Conservation (phyloP, 768 basidiomycete genomes). For the Dioszegia aurantiaca region DNA sequence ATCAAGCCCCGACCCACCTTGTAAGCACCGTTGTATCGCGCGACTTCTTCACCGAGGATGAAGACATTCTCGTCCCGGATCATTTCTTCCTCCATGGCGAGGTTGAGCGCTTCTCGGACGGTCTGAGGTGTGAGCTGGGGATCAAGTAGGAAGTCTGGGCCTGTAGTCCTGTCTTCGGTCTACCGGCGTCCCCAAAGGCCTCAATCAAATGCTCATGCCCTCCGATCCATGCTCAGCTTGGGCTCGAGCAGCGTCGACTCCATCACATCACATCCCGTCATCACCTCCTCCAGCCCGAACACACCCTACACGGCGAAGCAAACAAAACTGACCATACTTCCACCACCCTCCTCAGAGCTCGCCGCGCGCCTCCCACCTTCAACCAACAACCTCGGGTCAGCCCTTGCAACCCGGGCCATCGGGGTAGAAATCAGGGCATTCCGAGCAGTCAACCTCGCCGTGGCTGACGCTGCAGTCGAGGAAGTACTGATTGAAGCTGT, state of each 20-base stretch:
- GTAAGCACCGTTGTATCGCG: slow-evolving; percentile 74
- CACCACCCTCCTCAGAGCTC: slow-evolving; percentile 39
- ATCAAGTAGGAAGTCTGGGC: too few species aligned
- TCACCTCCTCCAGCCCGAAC: background rate
- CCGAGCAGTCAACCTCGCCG: slow-evolving; percentile 23
- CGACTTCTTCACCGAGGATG: slow-evolving; percentile 95
- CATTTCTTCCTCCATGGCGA: slow-evolving; percentile 99
- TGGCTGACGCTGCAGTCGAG: slow-evolving; percentile 8
- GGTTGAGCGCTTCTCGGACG: slow-evolving; percentile 94
- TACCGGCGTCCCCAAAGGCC: too few species aligned
- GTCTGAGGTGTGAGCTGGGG: slow-evolving; percentile 58
- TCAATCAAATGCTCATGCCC: too few species aligned
- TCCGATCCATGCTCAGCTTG: background rate
- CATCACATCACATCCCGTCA: too few species aligned
- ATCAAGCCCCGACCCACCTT: slow-evolving; percentile 40
- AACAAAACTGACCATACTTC: slow-evolving; percentile 41
- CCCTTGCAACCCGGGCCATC: slow-evolving; percentile 41
- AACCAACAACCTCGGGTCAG: slow-evolving; percentile 35
- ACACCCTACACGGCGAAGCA: background rate
- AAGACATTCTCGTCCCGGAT: slow-evolving; percentile 90
- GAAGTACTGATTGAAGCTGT: slow-evolving; percentile 9
- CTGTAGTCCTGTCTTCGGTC: too few species aligned
- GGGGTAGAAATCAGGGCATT: slow-evolving; percentile 44
- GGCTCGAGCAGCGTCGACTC: too few species aligned
- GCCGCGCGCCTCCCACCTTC: slow-evolving; percentile 37